Evolutionary conservation across 2,329 filamentous ascomycete species (phyloP), one percentile per base, ranked within the genome.

Genomic region (Didymella pomorum): DNA sequence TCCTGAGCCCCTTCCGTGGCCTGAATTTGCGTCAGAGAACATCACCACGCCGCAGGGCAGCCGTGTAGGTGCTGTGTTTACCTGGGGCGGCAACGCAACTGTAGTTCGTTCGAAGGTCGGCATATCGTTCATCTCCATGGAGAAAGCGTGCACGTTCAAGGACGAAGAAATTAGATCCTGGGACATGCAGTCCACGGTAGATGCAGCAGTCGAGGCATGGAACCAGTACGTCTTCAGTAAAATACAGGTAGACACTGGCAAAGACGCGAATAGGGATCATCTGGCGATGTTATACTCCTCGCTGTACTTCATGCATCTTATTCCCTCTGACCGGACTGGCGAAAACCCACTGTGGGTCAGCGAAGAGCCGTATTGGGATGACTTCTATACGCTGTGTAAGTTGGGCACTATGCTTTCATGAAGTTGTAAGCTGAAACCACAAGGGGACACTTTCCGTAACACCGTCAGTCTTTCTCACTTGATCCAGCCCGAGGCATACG

Each of bases 341-440:
- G 89, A 91, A 70, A 91, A 91, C 59, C 88, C 88, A 0, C 72
- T 83, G 0, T 91, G 88, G 88, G 70, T 79, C 2, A 88, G 86
- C 0, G 68, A 73, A 0, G 89, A 91, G 71, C 88, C 88, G 3
- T 90, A 89, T 65, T 91, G 88, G 68, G 86, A 89, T 58, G 88
- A 91, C 56, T 86, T 88, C 18, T 90, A 89, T 65, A 90, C 87
- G 0, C 83, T 89, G 26, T 91, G 89, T 66, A 58, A 52, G 62
- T 51, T 9, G 1, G 21, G 16, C 25, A 10, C 25, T 63, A 52
- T 86, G 72, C 78, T 61, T 63, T 79, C 68, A 86, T 88, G 71
- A 8, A 6, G 11, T 7, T 2, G 11, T 23, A 14, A 20, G 16
- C 52, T 50, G n/a, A 61, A 89, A 84, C 50, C 89, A 18, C 87